phyloP scores from a whole-genome alignment of 306 rosid species.

The Cercis canadensis region DNA sequence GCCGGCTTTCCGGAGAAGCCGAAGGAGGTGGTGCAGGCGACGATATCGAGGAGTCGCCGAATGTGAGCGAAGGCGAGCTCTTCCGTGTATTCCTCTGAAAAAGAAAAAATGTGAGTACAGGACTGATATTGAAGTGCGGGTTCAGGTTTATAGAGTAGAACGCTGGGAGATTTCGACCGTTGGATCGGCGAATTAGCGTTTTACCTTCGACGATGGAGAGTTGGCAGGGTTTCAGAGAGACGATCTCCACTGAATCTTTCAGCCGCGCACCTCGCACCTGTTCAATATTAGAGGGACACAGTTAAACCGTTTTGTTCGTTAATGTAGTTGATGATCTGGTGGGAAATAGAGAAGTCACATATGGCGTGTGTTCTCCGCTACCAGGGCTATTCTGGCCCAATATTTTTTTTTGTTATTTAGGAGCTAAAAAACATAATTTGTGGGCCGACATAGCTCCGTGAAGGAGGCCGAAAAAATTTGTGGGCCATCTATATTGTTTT shows the following conservation, averaged over 20 bases:
- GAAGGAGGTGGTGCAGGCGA: slow-evolving; percentile 76
- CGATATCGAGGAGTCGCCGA: slow-evolving; percentile 84
- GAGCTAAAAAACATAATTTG: too few species aligned
- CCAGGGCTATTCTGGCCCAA: too few species aligned
- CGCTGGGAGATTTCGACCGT: not conserved
- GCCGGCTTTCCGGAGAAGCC: slow-evolving; percentile 52
- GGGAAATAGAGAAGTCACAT: too few species aligned
- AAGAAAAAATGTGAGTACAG: not conserved
- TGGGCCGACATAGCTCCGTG: too few species aligned
- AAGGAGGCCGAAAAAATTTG: too few species aligned
- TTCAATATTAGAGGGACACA: not conserved
- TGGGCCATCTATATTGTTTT: too few species aligned
- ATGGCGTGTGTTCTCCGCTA: too few species aligned
- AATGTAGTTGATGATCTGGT: too few species aligned
- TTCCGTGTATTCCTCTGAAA: slow-evolving; percentile 82
- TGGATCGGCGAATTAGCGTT: not conserved
- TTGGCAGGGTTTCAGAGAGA: slow-evolving; percentile 84
- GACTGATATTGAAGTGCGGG: slow-evolving; percentile 5
- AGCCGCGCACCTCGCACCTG: slow-evolving; percentile 80
- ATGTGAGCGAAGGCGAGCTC: slow-evolving; percentile 72
- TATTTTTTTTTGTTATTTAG: too few species aligned
- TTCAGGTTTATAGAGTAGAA: not conserved
- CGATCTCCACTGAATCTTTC: slow-evolving; percentile 80
- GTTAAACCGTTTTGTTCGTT: slow-evolving; percentile 24
- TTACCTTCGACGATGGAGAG: slow-evolving; percentile 78